Percentiles rank a stretch among this genome's conserved stretches.
These are phyloP conservation scores for Benincasa hispida DNA, from an alignment of 306 rosid species.

Conservation along the genomic window DNA sequence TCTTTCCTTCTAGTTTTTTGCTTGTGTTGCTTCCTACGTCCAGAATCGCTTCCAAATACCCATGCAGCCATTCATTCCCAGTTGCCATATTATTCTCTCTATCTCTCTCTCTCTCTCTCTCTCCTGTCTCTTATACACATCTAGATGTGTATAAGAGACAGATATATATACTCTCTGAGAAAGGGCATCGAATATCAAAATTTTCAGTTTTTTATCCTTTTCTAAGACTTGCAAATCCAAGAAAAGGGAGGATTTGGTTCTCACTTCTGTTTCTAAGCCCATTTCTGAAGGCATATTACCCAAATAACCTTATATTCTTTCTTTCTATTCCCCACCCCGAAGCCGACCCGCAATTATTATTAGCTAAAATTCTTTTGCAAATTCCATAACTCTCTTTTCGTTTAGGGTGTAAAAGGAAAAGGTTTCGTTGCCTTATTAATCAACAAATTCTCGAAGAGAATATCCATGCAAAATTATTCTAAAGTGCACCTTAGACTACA, in stretches of 20 bases:
- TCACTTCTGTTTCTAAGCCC: background rate
- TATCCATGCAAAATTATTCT: background rate
- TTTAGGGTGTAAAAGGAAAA: background rate
- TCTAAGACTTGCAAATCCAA: background rate
- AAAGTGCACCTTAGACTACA: no score
- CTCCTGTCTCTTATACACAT: background rate
- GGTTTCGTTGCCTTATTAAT: background rate
- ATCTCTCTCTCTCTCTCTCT: background rate
- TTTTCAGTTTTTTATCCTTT: background rate
- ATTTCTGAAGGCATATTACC: background rate
- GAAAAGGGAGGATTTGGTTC: slow-evolving; percentile 7
- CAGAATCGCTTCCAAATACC: slow-evolving; percentile 71
- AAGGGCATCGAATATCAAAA: background rate
- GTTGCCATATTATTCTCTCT: slow-evolving; percentile 18
- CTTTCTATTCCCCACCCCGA: background rate
- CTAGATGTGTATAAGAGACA: no score
- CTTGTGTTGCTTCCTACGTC: slow-evolving; percentile 40
- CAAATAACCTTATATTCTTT: background rate
- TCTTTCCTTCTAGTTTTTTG: slow-evolving; percentile 25
- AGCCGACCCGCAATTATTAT: background rate
- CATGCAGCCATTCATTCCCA: slow-evolving; percentile 62
- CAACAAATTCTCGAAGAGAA: background rate
- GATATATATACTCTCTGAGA: background rate
- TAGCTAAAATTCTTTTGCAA: background rate
- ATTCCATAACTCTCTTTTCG: background rate